Conservation (phyloP, 179 eudicot genomes). For the Spergularia azorica region DNA sequence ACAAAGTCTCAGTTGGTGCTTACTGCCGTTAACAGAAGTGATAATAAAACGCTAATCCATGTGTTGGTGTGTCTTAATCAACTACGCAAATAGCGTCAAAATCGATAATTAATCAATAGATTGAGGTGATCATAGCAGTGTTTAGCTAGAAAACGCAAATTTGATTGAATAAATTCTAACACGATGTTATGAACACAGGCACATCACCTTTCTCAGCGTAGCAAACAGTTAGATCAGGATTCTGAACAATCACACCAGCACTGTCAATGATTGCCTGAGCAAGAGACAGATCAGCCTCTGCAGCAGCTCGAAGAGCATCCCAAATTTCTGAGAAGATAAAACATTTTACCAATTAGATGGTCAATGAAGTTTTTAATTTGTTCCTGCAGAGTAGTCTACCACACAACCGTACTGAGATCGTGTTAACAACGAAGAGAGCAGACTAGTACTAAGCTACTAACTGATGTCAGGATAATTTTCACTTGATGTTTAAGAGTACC, state of each 20-base stretch:
- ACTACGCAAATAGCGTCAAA: neutral
- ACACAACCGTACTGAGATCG: too few relatives aligned
- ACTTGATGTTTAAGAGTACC: too few relatives aligned
- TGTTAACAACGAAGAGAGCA: too few relatives aligned
- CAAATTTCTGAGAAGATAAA: constrained; percentile 64
- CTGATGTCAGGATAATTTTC: too few relatives aligned
- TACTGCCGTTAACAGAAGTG: neutral
- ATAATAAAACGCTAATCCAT: neutral
- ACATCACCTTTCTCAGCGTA: constrained; percentile 85
- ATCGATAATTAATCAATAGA: neutral
- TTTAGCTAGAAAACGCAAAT: too few relatives aligned
- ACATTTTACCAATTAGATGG: neutral
- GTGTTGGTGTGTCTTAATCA: too few relatives aligned
- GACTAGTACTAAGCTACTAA: too few relatives aligned
- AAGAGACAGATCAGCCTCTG: constrained; percentile 64
- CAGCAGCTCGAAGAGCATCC: constrained; percentile 93
- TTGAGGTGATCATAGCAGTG: neutral
- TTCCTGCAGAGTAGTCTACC: too few relatives aligned
- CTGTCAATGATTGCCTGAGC: constrained; percentile 79
- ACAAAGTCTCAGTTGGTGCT: neutral
- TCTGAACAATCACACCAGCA: constrained; percentile 81
- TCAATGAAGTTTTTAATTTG: too few relatives aligned
- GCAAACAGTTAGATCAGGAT: constrained; percentile 74
- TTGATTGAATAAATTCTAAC: too few relatives aligned
- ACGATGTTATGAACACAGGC: neutral